Evolutionary conservation across 768 basidiomycete genomes (phyloP), one percentile per base, ranked within the genome.

Genomic region (Paxillus rubicundulus): DNA sequence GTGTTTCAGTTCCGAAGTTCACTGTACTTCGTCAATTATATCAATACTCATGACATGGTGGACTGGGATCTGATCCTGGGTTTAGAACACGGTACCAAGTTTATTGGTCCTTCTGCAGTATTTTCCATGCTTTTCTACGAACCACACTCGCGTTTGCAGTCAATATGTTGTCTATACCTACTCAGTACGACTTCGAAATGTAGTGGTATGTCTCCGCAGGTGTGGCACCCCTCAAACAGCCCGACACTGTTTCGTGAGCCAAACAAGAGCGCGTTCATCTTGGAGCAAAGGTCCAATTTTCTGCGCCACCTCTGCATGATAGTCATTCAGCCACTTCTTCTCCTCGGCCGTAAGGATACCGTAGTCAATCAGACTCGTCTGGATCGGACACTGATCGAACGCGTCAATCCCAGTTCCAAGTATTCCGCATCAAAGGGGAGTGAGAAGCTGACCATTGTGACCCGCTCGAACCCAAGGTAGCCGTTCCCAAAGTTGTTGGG

Each of bases 401-500:
- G 33, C 14, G 16, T 33, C 8, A 2, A 21, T 60, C 21, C 54
- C 33, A 6, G 16, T 18, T 14, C 44, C 17, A 14, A 17, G 28
- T 13, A 6, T 24, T 24, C 24, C 24, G 24, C 24, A 4, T 24
- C 24, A 24, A 24, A 24, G 24, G 5, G 24, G 24, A 24, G 24
- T 24, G 24, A 24, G 24, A 24, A 24, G 69, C 85, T 44, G 44
- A 94, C 95, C 81, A 96, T 82, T 0, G 95, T 98, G 51, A 98
- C 77, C 50, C 80, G 76, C 70, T 98, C 96, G 55, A 96, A 89
- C 2, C 84, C 79, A 28, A 97, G 78, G 70, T 84, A 98, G 2
- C 87, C 90, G 17, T 83, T 82, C 1, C 90, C 92, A 65, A 95
- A 98, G 57, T 81, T 79, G 63, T 92, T 80, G 49, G 84, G 81